Conservation (phyloP, 2,329 filamentous ascomycete species). For the Paraphaeosphaeria sporulosa region DNA sequence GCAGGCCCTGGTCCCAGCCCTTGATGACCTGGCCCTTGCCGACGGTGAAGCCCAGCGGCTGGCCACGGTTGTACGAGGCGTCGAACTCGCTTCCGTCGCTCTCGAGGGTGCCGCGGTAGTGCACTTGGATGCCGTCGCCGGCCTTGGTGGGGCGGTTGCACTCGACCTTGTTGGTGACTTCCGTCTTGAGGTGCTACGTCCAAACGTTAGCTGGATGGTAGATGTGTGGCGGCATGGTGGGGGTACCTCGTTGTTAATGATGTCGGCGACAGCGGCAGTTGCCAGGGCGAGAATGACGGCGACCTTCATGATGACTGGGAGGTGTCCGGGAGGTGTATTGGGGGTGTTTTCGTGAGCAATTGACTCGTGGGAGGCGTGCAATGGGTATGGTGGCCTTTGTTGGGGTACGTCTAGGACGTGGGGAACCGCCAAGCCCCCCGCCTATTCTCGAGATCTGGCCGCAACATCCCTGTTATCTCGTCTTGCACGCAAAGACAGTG, state of each 20-base stretch:
- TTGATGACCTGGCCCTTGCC: conserved; percentile 91
- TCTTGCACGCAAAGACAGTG: not conserved
- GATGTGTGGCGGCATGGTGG: not conserved
- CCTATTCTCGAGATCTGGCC: conserved; percentile 6
- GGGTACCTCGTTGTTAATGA: conserved; percentile 43
- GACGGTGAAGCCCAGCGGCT: conserved; percentile 80
- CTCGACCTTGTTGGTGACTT: conserved; percentile 75
- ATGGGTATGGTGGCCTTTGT: conserved; percentile 8
- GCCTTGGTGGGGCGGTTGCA: conserved; percentile 75
- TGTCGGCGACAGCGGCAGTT: conserved; percentile 52
- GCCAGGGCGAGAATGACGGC: conserved; percentile 58
- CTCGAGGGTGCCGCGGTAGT: conserved; percentile 85
- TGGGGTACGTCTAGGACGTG: conserved; percentile 5
- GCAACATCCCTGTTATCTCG: conserved; percentile 4
- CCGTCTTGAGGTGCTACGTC: conserved; percentile 72
- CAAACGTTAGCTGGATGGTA: conserved; percentile 21
- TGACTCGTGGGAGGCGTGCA: not conserved
- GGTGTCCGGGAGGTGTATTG: not conserved
- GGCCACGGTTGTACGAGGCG: conserved; percentile 74
- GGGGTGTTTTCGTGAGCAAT: conserved; percentile 10
- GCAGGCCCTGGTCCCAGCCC: conserved; percentile 91
- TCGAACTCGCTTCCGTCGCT: conserved; percentile 66
- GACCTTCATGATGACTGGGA: conserved; percentile 51
- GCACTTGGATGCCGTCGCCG: conserved; percentile 83
- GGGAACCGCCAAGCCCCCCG: conserved; percentile 10